These are phyloP conservation scores for Cryphonectria parasitica DNA, from an alignment of 2,329 filamentous ascomycete genomes.

Conservation along the genomic window DNA sequence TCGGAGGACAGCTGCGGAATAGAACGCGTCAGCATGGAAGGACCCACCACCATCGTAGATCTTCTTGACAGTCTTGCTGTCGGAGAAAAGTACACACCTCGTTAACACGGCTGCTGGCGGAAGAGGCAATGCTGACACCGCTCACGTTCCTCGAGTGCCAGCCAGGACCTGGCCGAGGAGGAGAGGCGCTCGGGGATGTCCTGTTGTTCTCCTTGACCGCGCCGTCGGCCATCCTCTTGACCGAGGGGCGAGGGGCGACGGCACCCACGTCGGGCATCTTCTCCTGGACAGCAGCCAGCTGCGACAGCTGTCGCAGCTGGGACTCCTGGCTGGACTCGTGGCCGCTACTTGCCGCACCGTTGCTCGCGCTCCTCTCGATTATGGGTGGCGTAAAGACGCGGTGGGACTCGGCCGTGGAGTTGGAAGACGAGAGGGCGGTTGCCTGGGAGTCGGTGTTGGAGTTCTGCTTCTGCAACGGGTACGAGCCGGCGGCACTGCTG, in stretches of 20 bases:
- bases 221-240: constrained; percentile 80
- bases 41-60: neutral
- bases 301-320: constrained; percentile 61
- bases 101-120: constrained; percentile 71
- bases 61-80: constrained; percentile 29
- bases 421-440: constrained; percentile 44
- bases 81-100: constrained; percentile 61
- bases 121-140: constrained; percentile 63
- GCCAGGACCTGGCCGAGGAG: constrained; percentile 45
- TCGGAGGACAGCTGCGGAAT: constrained; percentile 70
- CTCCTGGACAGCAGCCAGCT: constrained; percentile 58
- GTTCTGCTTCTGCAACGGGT: constrained; percentile 22
- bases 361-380: constrained; percentile 38
- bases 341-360: constrained; percentile 42
- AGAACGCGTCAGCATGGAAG: constrained; percentile 31
- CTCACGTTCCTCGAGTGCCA: constrained; percentile 75
- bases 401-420: constrained; percentile 43
- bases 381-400: constrained; percentile 48
- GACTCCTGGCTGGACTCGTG: constrained; percentile 56
- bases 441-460: constrained; percentile 50
- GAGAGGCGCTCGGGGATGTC: constrained; percentile 49
- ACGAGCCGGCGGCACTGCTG: neutral
- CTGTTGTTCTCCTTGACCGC: constrained; percentile 61
- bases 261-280: constrained; percentile 41
- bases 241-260: constrained; percentile 41